Evolutionary conservation across 2,329 filamentous ascomycete species (phyloP), one percentile per base, ranked within the genome.

Genomic region (Colletotrichum musicola): DNA sequence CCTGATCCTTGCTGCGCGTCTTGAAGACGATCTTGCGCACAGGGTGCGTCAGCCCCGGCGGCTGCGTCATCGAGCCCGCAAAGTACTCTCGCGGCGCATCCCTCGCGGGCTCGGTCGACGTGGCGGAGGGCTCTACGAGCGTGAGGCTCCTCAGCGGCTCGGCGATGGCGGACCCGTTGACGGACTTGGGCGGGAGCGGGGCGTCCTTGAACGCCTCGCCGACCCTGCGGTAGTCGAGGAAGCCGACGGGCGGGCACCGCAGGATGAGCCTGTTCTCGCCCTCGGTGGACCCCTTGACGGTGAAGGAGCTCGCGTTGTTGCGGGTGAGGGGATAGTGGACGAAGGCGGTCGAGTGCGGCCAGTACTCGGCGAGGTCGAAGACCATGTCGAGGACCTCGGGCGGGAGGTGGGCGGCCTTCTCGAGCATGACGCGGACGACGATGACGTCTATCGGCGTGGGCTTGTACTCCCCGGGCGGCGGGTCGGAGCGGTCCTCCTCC

Each of bases 1-100:
- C 89, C 71, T 92, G 89, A 70, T 92, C 89, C 55, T 77, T 81
- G 74, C 86, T 88, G 12, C 76, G 77, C 47, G 90, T 82, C 5
- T 83, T 86, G 75, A 91, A 91, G 22, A 89, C 85, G 20, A 92
- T 82, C 76, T 89, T 91, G 42, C 87, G 84, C 58, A 86, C 87
- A 0, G 88, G 88, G 59, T 82, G 77, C 3, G 81, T 74, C 1
- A 88, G 74, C 1, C 46, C 55, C 5, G 70, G 68, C 6, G 61
- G 57, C 57, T 56, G 51, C 1, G 73, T 42, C 65, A 81, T 74
- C 38, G 81, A 76, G 5, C 76, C 72, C 6, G 77, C 70, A n/a
- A 74, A 62, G 49, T 78, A 79, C 49, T 81, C 79, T 5, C 60
- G 46, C n/a, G 57, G 63, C 1, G 64, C 57, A 30, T 68, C 67